Conservation (phyloP, 2,329 filamentous ascomycete species). For the Diaporthe sp. region DNA sequence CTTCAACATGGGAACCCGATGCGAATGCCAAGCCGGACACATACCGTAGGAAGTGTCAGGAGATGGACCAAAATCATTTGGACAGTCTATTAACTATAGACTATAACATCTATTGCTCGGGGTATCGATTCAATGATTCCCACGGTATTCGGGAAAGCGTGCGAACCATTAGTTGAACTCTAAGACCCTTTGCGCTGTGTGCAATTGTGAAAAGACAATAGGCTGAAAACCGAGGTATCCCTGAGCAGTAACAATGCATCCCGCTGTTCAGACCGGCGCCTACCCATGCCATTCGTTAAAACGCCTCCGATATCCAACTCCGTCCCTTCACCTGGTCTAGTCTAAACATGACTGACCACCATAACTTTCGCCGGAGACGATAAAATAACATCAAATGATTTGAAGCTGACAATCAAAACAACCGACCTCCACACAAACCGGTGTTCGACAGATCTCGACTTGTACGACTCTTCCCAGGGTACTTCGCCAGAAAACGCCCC, state of each 20-base stretch:
- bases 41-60: neutral
- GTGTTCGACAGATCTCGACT: no score
- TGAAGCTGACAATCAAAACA: no score
- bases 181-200: neutral
- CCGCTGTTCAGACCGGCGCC: constrained; percentile 11
- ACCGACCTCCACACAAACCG: neutral
- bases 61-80: neutral
- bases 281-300: constrained; percentile 12
- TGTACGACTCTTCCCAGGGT: neutral
- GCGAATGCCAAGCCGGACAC: neutral
- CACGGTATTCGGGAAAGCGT: neutral
- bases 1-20: neutral
- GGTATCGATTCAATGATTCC: neutral
- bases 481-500: no score
- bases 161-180: neutral
- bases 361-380: neutral
- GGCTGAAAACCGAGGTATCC: constrained; percentile 12
- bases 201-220: neutral
- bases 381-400: neutral
- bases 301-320: constrained; percentile 5
- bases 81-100: neutral
- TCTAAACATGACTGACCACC: neutral
- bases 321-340: neutral
- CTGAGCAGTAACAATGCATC: constrained; percentile 2
- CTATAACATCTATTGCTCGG: neutral